Percentiles rank a stretch among this genome's conserved stretches.
Conservation (phyloP, 2,329 filamentous ascomycete species). For the Calonectria hawksworthii region DNA sequence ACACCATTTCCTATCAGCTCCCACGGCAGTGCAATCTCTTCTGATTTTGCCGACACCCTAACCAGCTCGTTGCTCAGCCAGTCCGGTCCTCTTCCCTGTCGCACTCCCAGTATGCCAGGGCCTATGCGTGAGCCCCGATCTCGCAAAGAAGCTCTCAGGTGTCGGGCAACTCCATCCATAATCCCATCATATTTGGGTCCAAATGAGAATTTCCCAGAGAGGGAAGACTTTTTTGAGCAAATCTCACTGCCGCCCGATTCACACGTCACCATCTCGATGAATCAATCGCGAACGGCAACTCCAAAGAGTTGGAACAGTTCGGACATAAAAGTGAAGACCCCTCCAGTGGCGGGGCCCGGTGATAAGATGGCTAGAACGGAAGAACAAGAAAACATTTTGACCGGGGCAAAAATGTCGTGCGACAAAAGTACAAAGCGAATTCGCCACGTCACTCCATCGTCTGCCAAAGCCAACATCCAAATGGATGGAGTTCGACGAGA, state of each 20-base stretch:
- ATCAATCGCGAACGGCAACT: constrained; percentile 31
- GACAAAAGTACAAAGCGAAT: constrained; percentile 61
- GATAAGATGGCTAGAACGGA: constrained; percentile 17
- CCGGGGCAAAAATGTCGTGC: constrained; percentile 29
- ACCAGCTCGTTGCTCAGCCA: constrained; percentile 65
- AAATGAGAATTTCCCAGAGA: constrained; percentile 48
- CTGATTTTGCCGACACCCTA: constrained; percentile 58
- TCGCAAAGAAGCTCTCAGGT: constrained; percentile 58
- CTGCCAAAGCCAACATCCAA: constrained; percentile 61
- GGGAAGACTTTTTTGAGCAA: constrained; percentile 58
- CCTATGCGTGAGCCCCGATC: constrained; percentile 57
- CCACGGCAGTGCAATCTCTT: constrained; percentile 35
- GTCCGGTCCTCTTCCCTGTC: constrained; percentile 55
- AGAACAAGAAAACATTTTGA: constrained; percentile 25
- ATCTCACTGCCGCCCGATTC: constrained; percentile 34
- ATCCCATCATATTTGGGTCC: constrained; percentile 31
- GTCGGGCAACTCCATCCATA: constrained; percentile 34
- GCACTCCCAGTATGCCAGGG: constrained; percentile 45
- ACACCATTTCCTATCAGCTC: constrained; percentile 37
- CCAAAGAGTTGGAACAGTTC: constrained; percentile 21
- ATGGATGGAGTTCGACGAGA: constrained; percentile 60
- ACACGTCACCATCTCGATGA: constrained; percentile 32
- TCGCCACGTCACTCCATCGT: constrained; percentile 52
- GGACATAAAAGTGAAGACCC: constrained; percentile 25
- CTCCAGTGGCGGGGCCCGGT: constrained; percentile 21